phyloP scores from a whole-genome alignment of 352 stramenopile genomes.

The Phytophthora constricta region DNA sequence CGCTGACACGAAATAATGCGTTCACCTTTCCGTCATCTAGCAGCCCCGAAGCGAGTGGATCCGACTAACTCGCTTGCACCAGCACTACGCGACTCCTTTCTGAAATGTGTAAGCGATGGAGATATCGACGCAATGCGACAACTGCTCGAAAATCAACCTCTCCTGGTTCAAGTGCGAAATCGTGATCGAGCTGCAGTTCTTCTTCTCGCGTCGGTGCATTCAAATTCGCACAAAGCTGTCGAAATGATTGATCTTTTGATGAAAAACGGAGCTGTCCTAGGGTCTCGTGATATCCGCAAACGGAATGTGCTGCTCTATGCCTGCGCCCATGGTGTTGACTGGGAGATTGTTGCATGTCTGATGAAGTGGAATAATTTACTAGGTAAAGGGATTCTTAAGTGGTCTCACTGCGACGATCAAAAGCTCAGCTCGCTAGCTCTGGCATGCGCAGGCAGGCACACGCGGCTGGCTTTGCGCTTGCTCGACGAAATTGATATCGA shows the following conservation, averaged over 20 bases:
- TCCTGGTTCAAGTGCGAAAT: constrained; percentile 1
- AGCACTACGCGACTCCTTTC: background rate
- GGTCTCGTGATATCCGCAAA: constrained; percentile 2
- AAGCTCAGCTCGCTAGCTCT: background rate
- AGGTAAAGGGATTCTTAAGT: constrained; percentile 2
- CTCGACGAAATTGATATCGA: constrained; percentile 4
- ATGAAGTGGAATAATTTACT: constrained; percentile 3
- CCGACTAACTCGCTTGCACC: background rate
- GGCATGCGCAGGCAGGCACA: background rate
- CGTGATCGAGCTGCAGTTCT: constrained; percentile 6
- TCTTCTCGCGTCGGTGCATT: background rate
- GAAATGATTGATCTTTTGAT: constrained; percentile 9
- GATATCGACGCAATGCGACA: background rate
- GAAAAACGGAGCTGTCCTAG: background rate
- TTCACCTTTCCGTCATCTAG: background rate
- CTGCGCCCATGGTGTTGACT: constrained; percentile 4
- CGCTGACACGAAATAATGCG: too few species aligned
- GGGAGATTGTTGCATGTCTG: constrained; percentile 1
- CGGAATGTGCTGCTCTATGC: constrained; percentile 6
- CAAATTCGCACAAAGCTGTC: constrained; percentile 3
- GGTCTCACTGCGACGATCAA: background rate
- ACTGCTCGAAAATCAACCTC: constrained; percentile 6
- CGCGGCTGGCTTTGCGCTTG: constrained; percentile 1
- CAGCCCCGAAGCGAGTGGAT: background rate
- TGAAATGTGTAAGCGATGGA: background rate